These are phyloP conservation scores for Saccharum spontaneum DNA, from an alignment of 176 grass and related monocot species.

Conservation along the genomic window DNA sequence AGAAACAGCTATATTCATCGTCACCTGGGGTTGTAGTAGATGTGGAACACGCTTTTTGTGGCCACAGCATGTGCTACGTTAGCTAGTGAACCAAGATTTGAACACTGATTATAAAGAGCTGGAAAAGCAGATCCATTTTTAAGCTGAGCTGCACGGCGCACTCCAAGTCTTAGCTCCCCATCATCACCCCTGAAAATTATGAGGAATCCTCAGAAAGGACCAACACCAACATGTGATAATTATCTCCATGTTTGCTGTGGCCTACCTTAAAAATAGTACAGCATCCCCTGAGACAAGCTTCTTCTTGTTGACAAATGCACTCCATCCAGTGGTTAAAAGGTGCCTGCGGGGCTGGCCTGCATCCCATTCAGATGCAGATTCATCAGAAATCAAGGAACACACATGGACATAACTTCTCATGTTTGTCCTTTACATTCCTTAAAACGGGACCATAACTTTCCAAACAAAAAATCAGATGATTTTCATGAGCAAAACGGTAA, in stretches of 20 bases:
- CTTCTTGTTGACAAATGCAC: conserved; percentile 98
- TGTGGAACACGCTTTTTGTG: conserved; percentile 66
- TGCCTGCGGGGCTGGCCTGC: conserved; percentile 95
- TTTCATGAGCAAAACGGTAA: not conserved
- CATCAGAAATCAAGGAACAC: conserved; percentile 34
- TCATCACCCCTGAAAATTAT: conserved; percentile 70
- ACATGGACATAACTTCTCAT: conserved; percentile 18
- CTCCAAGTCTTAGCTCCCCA: conserved; percentile 82
- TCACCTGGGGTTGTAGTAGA: conserved; percentile 94
- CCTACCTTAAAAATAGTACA: conserved; percentile 84
- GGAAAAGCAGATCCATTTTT: conserved; percentile 57
- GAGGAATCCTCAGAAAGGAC: not conserved
- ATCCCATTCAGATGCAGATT: conserved; percentile 49
- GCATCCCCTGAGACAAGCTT: conserved; percentile 92
- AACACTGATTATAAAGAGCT: conserved; percentile 52
- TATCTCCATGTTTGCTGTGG: not conserved
- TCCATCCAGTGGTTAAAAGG: conserved; percentile 98
- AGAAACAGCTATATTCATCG: not conserved
- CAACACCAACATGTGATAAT: not conserved
- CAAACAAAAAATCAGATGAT: not conserved
- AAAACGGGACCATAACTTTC: not conserved
- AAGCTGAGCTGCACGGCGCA: conserved; percentile 68
- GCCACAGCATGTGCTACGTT: conserved; percentile 65
- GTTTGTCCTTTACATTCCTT: conserved; percentile 22
- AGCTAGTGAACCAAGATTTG: conserved; percentile 54